A percentile compares a stretch with the other conserved stretches of the same genome.
Conservation (phyloP, 2,329 filamentous ascomycete species). For the Ophiostoma himal-ulmi region DNA sequence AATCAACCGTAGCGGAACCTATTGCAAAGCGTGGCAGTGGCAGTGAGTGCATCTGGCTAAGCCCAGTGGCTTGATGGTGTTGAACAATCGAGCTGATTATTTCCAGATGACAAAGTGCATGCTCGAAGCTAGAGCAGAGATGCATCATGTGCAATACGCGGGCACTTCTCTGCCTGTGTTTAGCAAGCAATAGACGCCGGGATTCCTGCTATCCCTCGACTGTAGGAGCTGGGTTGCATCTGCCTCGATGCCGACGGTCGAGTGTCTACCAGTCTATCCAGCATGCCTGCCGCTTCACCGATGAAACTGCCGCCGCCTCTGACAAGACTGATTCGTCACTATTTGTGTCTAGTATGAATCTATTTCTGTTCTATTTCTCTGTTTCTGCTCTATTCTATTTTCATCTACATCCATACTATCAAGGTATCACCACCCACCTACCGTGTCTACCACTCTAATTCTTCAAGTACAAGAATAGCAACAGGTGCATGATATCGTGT, state of each 20-base stretch:
- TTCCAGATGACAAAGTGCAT: too few relatives aligned
- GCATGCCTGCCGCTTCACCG: background rate
- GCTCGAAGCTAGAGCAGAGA: background rate
- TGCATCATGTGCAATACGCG: background rate
- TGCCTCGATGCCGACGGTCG: background rate
- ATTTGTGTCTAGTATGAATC: background rate
- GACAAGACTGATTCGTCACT: background rate
- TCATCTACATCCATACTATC: background rate
- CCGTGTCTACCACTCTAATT: background rate
- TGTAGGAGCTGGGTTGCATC: background rate
- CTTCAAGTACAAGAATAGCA: background rate
- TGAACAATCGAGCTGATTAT: background rate
- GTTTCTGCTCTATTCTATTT: background rate
- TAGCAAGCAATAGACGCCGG: background rate
- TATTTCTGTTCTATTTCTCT: background rate
- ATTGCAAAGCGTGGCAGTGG: background rate
- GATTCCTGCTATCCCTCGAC: background rate
- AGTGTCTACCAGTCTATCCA: background rate
- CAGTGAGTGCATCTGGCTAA: conserved; percentile 3
- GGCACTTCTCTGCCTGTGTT: background rate
- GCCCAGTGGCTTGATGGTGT: background rate
- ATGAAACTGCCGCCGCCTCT: background rate
- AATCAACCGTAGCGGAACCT: background rate
- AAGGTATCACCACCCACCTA: background rate
- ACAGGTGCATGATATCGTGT: background rate